phyloP scores from a whole-genome alignment of 768 basidiomycete species.

The Hypholoma fasciculare region DNA sequence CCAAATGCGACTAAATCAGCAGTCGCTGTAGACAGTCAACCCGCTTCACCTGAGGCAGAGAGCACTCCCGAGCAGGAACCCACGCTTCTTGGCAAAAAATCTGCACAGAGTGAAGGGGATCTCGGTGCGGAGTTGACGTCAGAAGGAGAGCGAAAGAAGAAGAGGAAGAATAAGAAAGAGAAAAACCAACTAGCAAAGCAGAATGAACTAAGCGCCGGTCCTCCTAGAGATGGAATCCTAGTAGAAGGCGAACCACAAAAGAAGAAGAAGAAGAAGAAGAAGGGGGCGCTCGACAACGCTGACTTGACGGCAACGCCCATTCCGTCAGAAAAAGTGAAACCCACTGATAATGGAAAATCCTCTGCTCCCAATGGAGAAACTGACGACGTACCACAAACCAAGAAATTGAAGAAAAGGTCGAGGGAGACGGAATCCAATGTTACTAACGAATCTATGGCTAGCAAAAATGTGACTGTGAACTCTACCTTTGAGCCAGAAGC shows the following conservation, averaged over 20 bases:
- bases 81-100: background rate
- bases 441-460: background rate
- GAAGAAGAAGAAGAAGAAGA: conserved; percentile 15
- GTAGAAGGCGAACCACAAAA: conserved; percentile 3
- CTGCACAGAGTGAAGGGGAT: background rate
- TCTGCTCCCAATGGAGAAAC: background rate
- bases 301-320: background rate
- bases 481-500: background rate
- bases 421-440: background rate
- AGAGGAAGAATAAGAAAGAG: conserved; percentile 11
- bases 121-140: background rate
- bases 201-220: background rate
- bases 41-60: background rate
- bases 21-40: background rate
- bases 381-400: background rate
- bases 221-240: background rate
- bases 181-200: conserved; percentile 8
- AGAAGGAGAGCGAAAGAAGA: background rate
- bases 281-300: background rate
- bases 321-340: background rate
- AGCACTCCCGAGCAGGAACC: background rate
- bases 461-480: background rate
- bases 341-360: background rate
- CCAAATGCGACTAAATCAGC: background rate
- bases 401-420: conserved; percentile 17